phyloP scores from a whole-genome alignment of 495 filamentous ascomycete species.

The Aspergillus nidulans region DNA sequence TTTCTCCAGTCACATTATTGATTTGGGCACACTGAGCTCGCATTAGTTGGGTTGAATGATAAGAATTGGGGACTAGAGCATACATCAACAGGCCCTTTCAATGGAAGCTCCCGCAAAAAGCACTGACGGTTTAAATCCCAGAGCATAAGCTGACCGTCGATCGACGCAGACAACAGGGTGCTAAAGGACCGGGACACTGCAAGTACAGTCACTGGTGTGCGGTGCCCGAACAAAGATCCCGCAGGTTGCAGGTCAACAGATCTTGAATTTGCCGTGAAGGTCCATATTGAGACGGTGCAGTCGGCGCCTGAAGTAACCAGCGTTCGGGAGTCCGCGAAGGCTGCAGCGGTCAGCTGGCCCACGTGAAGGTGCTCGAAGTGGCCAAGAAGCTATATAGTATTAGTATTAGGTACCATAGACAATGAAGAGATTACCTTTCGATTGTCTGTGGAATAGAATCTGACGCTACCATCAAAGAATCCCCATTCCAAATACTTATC shows the following conservation, averaged over 20 bases:
- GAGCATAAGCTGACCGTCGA: slow-evolving; percentile 75
- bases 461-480: slow-evolving; percentile 85
- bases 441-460: slow-evolving; percentile 79
- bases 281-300: slow-evolving; percentile 84
- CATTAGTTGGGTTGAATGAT: not conserved
- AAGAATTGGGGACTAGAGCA: slow-evolving; percentile 1
- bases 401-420: not conserved
- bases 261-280: slow-evolving; percentile 57
- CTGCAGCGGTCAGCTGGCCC: slow-evolving; percentile 73
- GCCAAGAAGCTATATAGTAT: slow-evolving; percentile 52
- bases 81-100: slow-evolving; percentile 49
- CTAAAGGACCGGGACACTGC: slow-evolving; percentile 85
- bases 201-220: slow-evolving; percentile 70
- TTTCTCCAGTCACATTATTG: slow-evolving; percentile 84
- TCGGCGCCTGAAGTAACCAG: slow-evolving; percentile 88
- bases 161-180: slow-evolving; percentile 73
- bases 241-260: slow-evolving; percentile 76
- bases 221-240: slow-evolving; percentile 83
- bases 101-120: slow-evolving; percentile 72
- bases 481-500: slow-evolving; percentile 97
- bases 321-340: slow-evolving; percentile 84
- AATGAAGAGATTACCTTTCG: slow-evolving; percentile 46
- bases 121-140: slow-evolving; percentile 91
- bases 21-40: slow-evolving; percentile 61
- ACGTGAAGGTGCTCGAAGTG: slow-evolving; percentile 91